Evolutionary conservation across 495 filamentous ascomycete species (phyloP), one percentile per base, ranked within the genome.

Genomic region (Talaromyces ruber): DNA sequence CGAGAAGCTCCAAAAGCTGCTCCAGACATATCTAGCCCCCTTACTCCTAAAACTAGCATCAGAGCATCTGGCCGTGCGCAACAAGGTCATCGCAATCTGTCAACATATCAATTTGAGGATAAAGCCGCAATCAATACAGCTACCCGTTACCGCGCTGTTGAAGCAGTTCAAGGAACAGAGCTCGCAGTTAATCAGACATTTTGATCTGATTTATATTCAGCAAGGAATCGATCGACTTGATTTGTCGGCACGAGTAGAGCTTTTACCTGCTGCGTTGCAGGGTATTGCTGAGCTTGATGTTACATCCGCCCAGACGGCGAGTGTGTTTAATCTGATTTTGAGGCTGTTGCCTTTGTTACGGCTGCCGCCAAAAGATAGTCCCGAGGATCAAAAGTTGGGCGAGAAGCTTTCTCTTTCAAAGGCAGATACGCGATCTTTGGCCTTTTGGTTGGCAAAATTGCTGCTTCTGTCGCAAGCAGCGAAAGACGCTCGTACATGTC

Each of bases 201-300:
- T 96, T 71, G 94, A 97, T 76, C 71, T 98, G 58, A 77, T 88
- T 30, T 96, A 95, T 72, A 86, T 97, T 30, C 91, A 95, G 67
- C 89, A 94, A 70, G 92, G 93, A 34, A 78, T 97, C 50, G 81
- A 84, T 47, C 84, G 93, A 26, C 75, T 98, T 11, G 66, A 77
- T 63, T 57, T 75, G n/a, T 67, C 78, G 58, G 87, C 89, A 54
- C 82, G 86, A 63, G 74, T 88, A 34, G 84, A 86, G 9, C 78
- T 97, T 22, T 72, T 97, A 6, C 85, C 92, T 11, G 79, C 82
- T 3, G 74, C 93, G 18, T 75, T 97, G 25, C 81, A 85, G 65
- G 90, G 87, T 43, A 88, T 97, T 47, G 81, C 84, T 1, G 82
- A 86, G 62, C 87, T 85, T 63, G 73, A 79, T n/a, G 84, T 80